A percentile compares a stretch with the other conserved stretches of the same genome.
phyloP scores from a whole-genome alignment of 1,139 yeast genomes.

The Pichia sp. region DNA sequence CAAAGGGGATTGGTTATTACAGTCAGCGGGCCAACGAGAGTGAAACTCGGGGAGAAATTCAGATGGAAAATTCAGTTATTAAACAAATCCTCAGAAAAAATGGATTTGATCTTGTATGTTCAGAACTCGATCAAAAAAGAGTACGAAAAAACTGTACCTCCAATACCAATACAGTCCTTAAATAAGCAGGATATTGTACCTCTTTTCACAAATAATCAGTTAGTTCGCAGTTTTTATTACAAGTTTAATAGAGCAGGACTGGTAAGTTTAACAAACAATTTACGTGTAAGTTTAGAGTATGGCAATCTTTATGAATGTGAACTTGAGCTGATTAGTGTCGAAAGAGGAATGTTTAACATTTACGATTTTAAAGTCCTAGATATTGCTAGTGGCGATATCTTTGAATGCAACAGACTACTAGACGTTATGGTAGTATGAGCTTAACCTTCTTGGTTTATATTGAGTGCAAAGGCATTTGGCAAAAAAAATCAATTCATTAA shows the following conservation, averaged over 20 bases:
- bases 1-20: constrained; percentile 49
- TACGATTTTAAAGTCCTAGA: constrained; percentile 66
- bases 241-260: constrained; percentile 41
- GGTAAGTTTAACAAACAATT: constrained; percentile 59
- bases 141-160: constrained; percentile 37
- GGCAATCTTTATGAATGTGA: constrained; percentile 62
- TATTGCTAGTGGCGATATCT: constrained; percentile 58
- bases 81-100: constrained; percentile 46
- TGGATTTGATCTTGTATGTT: constrained; percentile 38
- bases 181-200: constrained; percentile 27
- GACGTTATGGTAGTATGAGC: constrained; percentile 54
- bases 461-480: no score
- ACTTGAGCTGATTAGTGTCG: constrained; percentile 56
- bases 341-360: constrained; percentile 60
- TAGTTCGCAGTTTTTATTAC: constrained; percentile 28
- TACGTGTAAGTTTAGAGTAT: constrained; percentile 54
- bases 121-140: constrained; percentile 31
- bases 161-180: constrained; percentile 27
- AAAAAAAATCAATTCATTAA: no score
- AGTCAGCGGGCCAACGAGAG: constrained; percentile 58
- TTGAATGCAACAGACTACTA: constrained; percentile 66
- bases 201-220: constrained; percentile 25
- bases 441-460: no score
- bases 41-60: constrained; percentile 56
- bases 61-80: constrained; percentile 67